Evolutionary conservation across 1,284 basidiomycete species (phyloP).

Genomic region (Leccinum variabile): DNA sequence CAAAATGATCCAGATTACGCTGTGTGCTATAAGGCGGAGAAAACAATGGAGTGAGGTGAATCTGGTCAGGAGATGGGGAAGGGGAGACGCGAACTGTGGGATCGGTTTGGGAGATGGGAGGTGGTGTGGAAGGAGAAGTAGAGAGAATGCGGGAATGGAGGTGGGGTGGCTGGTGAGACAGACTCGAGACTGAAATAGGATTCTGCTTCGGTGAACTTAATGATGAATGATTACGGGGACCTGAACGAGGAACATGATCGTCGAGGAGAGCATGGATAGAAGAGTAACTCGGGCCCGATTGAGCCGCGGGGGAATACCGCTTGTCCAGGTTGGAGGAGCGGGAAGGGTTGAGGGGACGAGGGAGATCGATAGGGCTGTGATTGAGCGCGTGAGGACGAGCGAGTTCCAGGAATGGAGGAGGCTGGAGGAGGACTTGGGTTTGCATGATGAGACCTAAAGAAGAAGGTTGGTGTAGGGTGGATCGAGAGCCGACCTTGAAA

Average conservation of each 20-base stretch:
- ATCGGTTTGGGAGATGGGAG: constrained; percentile 10
- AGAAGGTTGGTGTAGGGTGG: constrained; percentile 4
- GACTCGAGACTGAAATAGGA: constrained; percentile 16
- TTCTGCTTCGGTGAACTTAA: constrained; percentile 15
- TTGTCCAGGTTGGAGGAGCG: constrained; percentile 13
- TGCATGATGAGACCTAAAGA: constrained; percentile 27
- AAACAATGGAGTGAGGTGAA: constrained; percentile 40
- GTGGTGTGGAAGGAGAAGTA: constrained; percentile 1
- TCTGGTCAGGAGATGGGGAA: constrained; percentile 45
- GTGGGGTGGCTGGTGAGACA: constrained; percentile 18
- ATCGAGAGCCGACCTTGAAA: constrained; percentile 20
- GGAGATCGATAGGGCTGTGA: constrained; percentile 4
- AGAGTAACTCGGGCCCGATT: constrained; percentile 17
- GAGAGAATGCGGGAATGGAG: constrained; percentile 8
- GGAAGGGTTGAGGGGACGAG: constrained; percentile 1
- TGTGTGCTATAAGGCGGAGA: constrained; percentile 45
- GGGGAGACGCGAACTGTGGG: constrained; percentile 35
- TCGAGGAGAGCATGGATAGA: constrained; percentile 13
- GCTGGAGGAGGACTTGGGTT: constrained; percentile 27
- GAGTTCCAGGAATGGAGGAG: constrained; percentile 20
- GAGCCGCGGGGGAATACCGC: constrained; percentile 2
- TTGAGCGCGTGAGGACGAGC: constrained; percentile 14
- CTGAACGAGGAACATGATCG: constrained; percentile 16
- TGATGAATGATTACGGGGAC: constrained; percentile 14
- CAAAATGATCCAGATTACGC: constrained; percentile 44